Conservation (phyloP, 1,139 yeast genomes). For the Hansenula sp. region DNA sequence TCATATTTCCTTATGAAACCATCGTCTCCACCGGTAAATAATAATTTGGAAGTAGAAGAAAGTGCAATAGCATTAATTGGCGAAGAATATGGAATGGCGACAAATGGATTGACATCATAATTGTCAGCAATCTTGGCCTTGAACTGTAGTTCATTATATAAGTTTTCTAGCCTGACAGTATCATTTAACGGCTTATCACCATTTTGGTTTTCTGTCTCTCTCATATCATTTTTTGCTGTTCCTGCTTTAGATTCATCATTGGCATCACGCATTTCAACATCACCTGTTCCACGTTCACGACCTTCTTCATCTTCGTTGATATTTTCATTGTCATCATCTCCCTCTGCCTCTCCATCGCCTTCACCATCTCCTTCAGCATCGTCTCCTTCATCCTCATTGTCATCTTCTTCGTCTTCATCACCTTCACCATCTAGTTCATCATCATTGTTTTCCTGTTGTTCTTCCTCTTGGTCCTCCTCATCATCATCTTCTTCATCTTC, state of each 20-base stretch:
- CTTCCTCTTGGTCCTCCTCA: conserved; percentile 27
- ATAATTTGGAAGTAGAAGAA: conserved; percentile 80
- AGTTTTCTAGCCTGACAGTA: conserved; percentile 23
- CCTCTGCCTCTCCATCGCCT: conserved; percentile 12
- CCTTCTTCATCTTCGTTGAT: conserved; percentile 13
- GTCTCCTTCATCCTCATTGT: conserved; percentile 15
- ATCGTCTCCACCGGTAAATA: conserved; percentile 95
- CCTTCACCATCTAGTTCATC: conserved; percentile 24
- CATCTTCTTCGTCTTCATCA: conserved; percentile 18
- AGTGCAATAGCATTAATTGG: conserved; percentile 76
- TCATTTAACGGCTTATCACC: conserved; percentile 13
- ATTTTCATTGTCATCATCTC: conserved; percentile 7
- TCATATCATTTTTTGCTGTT: conserved; percentile 19
- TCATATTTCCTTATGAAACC: conserved; percentile 91
- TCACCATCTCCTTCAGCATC: conserved; percentile 14
- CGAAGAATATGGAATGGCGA: conserved; percentile 68
- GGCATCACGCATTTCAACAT: conserved; percentile 8
- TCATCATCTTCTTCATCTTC: conserved; percentile 29
- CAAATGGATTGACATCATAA: conserved; percentile 62
- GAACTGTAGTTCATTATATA: conserved; percentile 36
- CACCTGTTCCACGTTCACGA: conserved; percentile 17
- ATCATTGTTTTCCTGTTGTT: conserved; percentile 26
- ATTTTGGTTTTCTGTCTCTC: conserved; percentile 19
- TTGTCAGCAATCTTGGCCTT: conserved; percentile 44
- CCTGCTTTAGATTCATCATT: conserved; percentile 13